Evolutionary conservation across 768 basidiomycete genomes (phyloP), one percentile per base, ranked within the genome.

Genomic region (Pleurotus ostreatus): DNA sequence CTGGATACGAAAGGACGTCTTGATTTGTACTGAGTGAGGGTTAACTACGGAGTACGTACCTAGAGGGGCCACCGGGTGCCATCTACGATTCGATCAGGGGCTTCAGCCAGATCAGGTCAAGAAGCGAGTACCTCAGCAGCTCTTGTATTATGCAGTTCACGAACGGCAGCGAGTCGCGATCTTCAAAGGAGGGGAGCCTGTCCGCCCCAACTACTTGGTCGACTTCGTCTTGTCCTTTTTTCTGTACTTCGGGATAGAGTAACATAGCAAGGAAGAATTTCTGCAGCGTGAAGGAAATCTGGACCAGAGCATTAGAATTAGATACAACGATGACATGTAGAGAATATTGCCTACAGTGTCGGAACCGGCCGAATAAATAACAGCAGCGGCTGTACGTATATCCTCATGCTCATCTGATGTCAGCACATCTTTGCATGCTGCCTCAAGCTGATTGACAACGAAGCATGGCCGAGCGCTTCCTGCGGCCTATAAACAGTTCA

Each of bases 101-200:
- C 22, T 34, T 34, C 30, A 49, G 30, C 15, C 5, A 34, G n/a
- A 44, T 20, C 16, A 68, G 66, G 2, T 12, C 13, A 26, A 67
- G 66, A 16, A 44, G 49, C 47, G 68, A 61, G 70, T 73, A 76
- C 12, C 74, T 67, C 37, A 73, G 46, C 2, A 71, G 63, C 57
- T 77, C 77, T 55, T 75, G 73, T 0, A 62, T 57, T 30, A 77
- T 60, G 5, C 70, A 70, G 34, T 69, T 68, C 16, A 73, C 34
- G 54, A 70, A 78, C 2, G 77, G 75, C 18, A 77, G 62, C 0
- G 65, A 62, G 13, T 68, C 68, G 46, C 69, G 65, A 54, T 76
- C 74, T 34, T 65, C 34, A 54, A 75, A 71, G n/a, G 65, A 65
- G 54, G 74, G 74, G n/a, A 77, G 70, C 43, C 74, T 65, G 58